Conservation (phyloP, 805 yeast genomes). For the Priceomyces melissophilus region DNA sequence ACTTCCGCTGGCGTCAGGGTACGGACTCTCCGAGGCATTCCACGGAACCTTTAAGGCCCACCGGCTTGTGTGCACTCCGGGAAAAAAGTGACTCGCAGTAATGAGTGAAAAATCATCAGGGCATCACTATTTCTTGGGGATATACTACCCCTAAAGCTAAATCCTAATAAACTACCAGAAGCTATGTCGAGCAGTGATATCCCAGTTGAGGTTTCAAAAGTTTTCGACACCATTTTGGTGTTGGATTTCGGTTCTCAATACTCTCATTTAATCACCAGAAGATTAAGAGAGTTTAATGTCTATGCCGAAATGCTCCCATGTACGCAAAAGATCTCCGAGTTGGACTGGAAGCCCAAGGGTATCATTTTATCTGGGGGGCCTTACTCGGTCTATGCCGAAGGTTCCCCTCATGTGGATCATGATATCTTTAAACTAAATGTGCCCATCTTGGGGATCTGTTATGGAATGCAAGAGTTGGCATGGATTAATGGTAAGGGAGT, state of each 20-base stretch:
- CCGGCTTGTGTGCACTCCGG: too few species aligned
- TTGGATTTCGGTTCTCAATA: conserved; percentile 98
- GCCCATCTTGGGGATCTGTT: conserved; percentile 96
- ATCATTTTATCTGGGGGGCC: conserved; percentile 96
- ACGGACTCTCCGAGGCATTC: too few species aligned
- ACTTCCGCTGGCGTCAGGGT: too few species aligned
- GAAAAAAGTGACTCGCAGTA: too few species aligned
- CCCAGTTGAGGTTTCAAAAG: conserved; percentile 69
- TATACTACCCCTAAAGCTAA: too few species aligned
- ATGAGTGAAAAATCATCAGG: too few species aligned
- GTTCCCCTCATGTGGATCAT: conserved; percentile 96
- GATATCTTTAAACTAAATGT: conserved; percentile 87
- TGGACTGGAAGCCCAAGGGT: conserved; percentile 94
- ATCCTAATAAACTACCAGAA: too few species aligned
- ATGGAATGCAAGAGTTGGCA: conserved; percentile 98
- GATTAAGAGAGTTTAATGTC: conserved; percentile 95
- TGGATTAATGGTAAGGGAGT: conserved; percentile 96
- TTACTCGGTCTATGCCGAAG: conserved; percentile 92
- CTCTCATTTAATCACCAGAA: conserved; percentile 93
- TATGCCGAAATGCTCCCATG: conserved; percentile 99
- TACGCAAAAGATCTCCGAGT: conserved; percentile 92
- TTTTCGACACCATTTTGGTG: conserved; percentile 95
- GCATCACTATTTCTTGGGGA: too few species aligned
- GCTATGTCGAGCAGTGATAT: conserved; percentile 22
- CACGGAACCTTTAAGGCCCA: too few species aligned